Percentiles rank a stretch among this genome's conserved stretches.
These are phyloP conservation scores for Globisporangium splendens DNA, from an alignment of 352 stramenopile genomes.

Conservation along the genomic window DNA sequence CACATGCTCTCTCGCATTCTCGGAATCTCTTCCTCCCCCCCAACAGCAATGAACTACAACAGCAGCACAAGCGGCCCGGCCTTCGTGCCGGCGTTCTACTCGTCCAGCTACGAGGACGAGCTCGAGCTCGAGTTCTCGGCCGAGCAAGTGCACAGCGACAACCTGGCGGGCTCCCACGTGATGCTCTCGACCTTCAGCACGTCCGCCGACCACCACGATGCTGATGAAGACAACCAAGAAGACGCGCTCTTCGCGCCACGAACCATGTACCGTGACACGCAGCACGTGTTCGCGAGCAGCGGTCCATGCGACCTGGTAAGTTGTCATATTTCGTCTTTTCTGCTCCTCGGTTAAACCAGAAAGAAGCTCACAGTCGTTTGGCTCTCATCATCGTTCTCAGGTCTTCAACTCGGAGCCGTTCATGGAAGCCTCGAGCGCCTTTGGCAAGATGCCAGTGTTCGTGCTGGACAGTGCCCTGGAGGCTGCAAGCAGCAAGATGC, in stretches of 20 bases:
- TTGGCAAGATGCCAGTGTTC: constrained; percentile 19
- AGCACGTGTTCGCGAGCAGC: constrained; percentile 39
- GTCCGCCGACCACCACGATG: constrained; percentile 6
- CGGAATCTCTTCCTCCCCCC: constrained; percentile 5
- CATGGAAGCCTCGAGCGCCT: constrained; percentile 9
- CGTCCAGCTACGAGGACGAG: constrained; percentile 33
- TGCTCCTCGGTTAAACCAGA: not conserved
- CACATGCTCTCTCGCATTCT: constrained; percentile 3
- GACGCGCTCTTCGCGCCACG: constrained; percentile 16
- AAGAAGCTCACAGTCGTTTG: not conserved
- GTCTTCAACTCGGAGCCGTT: constrained; percentile 16
- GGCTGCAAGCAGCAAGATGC: not conserved
- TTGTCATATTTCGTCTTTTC: not conserved
- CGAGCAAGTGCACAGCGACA: constrained; percentile 26
- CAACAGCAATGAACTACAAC: constrained; percentile 11
- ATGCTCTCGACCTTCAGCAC: not conserved
- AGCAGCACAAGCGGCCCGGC: constrained; percentile 12
- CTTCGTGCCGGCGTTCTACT: constrained; percentile 29
- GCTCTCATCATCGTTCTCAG: not conserved
- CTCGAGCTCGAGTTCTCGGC: constrained; percentile 15
- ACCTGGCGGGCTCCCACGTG: constrained; percentile 1
- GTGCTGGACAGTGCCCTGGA: constrained; percentile 10
- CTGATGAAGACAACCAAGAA: constrained; percentile 9
- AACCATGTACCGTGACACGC: constrained; percentile 38
- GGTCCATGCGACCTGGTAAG: constrained; percentile 14